These are phyloP conservation scores for Lenwebbia sp. DNA, from an alignment of 345 rosid species.

Conservation along the genomic window DNA sequence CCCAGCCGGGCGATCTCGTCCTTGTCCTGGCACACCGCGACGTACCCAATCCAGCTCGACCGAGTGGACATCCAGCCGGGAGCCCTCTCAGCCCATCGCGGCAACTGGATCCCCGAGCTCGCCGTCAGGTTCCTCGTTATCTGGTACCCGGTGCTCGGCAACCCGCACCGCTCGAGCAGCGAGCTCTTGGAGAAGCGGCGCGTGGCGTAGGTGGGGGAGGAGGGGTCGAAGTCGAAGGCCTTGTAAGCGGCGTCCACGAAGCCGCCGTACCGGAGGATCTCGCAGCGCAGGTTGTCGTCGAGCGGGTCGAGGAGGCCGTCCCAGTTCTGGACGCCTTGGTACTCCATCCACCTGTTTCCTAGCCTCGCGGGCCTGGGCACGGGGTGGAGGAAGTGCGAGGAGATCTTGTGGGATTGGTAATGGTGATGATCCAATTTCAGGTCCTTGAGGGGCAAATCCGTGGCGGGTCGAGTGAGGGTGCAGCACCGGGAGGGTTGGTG, in stretches of 20 bases:
- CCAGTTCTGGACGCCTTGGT: conserved; percentile 54
- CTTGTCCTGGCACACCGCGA: conserved; percentile 73
- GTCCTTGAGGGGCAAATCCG: not conserved
- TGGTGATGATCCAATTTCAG: not conserved
- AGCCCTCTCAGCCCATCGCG: conserved; percentile 58
- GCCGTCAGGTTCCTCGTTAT: conserved; percentile 54
- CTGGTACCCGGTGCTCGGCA: conserved; percentile 56
- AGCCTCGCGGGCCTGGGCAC: conserved; percentile 7
- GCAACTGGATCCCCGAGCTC: conserved; percentile 64
- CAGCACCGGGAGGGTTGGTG: not conserved
- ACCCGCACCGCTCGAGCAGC: conserved; percentile 45
- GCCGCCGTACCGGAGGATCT: conserved; percentile 75
- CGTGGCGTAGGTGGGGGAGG: conserved; percentile 51
- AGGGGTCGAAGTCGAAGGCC: conserved; percentile 64
- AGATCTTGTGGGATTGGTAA: not conserved
- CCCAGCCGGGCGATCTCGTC: conserved; percentile 77
- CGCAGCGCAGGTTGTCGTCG: conserved; percentile 62
- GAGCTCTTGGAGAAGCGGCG: conserved; percentile 46
- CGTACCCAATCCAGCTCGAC: conserved; percentile 97
- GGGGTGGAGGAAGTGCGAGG: not conserved
- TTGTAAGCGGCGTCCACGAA: conserved; percentile 78
- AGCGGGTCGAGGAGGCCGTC: conserved; percentile 73
- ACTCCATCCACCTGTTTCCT: conserved; percentile 38
- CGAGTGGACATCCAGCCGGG: conserved; percentile 53
- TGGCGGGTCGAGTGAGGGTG: not conserved